Evolutionary conservation across 2,329 filamentous ascomycete species (phyloP).

Genomic region (Rutstroemia sydowiana): DNA sequence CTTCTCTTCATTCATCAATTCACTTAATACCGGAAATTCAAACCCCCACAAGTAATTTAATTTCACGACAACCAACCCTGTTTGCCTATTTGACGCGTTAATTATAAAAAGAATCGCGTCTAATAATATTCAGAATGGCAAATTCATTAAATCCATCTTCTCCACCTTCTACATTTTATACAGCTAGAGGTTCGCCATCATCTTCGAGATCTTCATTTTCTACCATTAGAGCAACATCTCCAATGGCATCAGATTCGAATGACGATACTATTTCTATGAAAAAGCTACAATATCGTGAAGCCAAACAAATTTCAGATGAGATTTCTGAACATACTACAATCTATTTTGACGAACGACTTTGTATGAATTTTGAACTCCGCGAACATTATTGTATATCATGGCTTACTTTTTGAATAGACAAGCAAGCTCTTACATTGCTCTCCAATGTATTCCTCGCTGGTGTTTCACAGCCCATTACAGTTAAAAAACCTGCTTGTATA

Average conservation of each 20-base stretch:
- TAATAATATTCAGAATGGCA: background rate
- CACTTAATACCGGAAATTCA: no score
- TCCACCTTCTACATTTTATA: slow-evolving; percentile 2
- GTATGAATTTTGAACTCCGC: background rate
- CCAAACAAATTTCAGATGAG: background rate
- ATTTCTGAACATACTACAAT: slow-evolving; percentile 4
- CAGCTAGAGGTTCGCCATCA: background rate
- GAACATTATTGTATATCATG: background rate
- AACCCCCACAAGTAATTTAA: background rate
- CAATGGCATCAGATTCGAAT: slow-evolving; percentile 1
- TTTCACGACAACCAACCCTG: background rate
- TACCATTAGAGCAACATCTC: background rate
- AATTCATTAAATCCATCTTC: background rate
- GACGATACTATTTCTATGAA: background rate
- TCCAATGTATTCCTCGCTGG: slow-evolving; percentile 54
- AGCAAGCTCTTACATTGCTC: slow-evolving; percentile 55
- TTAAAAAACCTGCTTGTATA: slow-evolving; percentile 44
- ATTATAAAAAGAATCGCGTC: background rate
- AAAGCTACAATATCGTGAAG: background rate
- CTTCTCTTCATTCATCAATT: no score
- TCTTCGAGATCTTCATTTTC: background rate
- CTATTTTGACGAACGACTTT: slow-evolving; percentile 8
- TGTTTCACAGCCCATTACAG: slow-evolving; percentile 29
- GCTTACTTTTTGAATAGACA: slow-evolving; percentile 33
- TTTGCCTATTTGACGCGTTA: background rate